Base-by-base conservation (phyloP, 2,329 filamentous ascomycete genomes). In the Nemania abortiva region DNA sequence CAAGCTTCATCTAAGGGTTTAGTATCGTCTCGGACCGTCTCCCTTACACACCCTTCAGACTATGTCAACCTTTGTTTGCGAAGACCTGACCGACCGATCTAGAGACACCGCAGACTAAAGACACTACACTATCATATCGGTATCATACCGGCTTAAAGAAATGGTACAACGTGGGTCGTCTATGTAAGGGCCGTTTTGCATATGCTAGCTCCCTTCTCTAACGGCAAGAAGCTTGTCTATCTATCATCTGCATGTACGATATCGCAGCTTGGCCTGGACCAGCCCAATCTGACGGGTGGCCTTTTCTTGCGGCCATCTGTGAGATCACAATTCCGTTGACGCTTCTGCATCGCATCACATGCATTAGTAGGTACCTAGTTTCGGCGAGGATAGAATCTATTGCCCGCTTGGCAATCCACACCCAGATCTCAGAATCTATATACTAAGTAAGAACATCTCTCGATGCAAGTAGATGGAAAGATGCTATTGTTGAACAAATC, bases 271-370 rank as follows among this genome's bases (percentile, higher is more conserved):
- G 27, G 58, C 50, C 37, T 54, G 47, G 42, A 49, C 65, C 47
- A 65, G 45, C 57, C 66, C 64, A 53, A 53, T 57, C 49, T 20
- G 54, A 68, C 66, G 57, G 59, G 67, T 55, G 74, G 71, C 74
- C 75, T 50, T 39, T 74, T 71, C 74, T 47, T 77, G 74, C 74
- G 70, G 61, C 75, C 75, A 62, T 53, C 70, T 75, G 70, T 55
- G 56, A 68, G 62, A 54, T 70, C 22, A 56, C 29, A 29, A 42
- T 22, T 24, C 50, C 37, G 49, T 45, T 49, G 57, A 29, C 22
- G 54, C 47, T 58, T 63, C 53, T 62, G 54, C 52, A 69, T 62
- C 57, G 59, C 56, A 66, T 62, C 56, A 60, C 67, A 62, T 61
- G 63, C 58, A 63, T 61, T 62, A 61, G 68, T 31, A 61, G 50